These are phyloP conservation scores for Sporothrix mexicana DNA, from an alignment of 2,329 filamentous ascomycete species.

Conservation along the genomic window DNA sequence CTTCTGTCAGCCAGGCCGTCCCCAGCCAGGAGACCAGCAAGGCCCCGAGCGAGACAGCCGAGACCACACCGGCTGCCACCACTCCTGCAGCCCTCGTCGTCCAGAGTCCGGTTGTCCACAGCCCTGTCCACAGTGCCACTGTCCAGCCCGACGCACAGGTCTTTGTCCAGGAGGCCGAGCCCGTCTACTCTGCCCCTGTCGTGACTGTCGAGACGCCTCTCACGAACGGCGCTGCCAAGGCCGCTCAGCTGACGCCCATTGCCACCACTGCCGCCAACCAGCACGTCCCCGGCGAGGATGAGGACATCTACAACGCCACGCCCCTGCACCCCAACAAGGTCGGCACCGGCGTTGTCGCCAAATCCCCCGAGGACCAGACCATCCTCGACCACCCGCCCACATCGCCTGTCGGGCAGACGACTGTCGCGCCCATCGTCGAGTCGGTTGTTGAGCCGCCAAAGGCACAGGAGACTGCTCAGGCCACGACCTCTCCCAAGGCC, in stretches of 20 bases:
- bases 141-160: neutral
- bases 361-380: neutral
- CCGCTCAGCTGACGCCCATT: constrained; percentile 17
- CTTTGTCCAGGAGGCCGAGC: constrained; percentile 28
- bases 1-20: neutral
- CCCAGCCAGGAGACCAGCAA: constrained; percentile 21
- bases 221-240: constrained; percentile 12
- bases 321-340: constrained; percentile 39
- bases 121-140: neutral
- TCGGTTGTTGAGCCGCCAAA: constrained; percentile 8
- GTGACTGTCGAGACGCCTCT: neutral
- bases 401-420: neutral
- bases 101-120: neutral
- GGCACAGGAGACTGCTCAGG: neutral
- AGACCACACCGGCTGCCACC: neutral
- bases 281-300: constrained; percentile 37
- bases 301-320: constrained; percentile 47
- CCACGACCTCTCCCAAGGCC: neutral
- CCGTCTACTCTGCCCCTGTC: neutral
- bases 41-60: constrained; percentile 12
- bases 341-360: neutral
- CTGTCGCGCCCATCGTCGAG: neutral
- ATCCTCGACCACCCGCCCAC: constrained; percentile 3
- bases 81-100: neutral
- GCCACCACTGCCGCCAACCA: constrained; percentile 15